phyloP scores from a whole-genome alignment of 768 basidiomycete species.

The Pholiota microspora region DNA sequence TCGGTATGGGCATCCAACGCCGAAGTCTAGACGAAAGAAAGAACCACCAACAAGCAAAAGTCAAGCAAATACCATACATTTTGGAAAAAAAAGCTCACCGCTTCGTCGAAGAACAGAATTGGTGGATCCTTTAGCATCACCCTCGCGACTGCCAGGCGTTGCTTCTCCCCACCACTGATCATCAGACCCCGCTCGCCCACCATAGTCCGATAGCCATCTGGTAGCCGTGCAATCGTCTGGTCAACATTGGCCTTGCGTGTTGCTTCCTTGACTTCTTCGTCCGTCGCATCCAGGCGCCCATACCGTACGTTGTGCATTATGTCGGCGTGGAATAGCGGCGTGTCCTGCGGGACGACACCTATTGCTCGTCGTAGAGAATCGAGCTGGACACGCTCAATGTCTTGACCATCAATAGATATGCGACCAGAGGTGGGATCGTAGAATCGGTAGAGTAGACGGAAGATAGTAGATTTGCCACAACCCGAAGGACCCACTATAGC shows the following conservation, averaged over 20 bases:
- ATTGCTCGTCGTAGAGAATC: slow-evolving; percentile 70
- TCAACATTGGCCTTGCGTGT: slow-evolving; percentile 88
- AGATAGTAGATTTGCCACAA: slow-evolving; percentile 96
- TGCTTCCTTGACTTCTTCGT: slow-evolving; percentile 86
- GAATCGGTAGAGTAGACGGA: slow-evolving; percentile 92
- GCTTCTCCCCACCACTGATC: slow-evolving; percentile 99
- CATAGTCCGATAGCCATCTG: slow-evolving; percentile 84
- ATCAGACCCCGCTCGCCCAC: slow-evolving; percentile 97
- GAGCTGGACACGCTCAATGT: slow-evolving; percentile 71
- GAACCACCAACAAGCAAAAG: not conserved
- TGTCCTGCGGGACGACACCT: slow-evolving; percentile 98
- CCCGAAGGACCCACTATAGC: slow-evolving; percentile 97
- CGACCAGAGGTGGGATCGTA: slow-evolving; percentile 80
- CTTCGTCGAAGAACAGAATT: slow-evolving; percentile 98
- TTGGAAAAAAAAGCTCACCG: slow-evolving; percentile 56
- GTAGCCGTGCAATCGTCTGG: slow-evolving; percentile 72
- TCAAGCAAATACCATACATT: slow-evolving; percentile 1
- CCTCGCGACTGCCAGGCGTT: slow-evolving; percentile 90
- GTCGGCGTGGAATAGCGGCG: slow-evolving; percentile 94
- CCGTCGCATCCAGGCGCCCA: slow-evolving; percentile 81
- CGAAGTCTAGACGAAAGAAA: slow-evolving; percentile 64
- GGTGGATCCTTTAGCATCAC: slow-evolving; percentile 92
- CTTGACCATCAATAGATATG: slow-evolving; percentile 89
- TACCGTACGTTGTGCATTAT: slow-evolving; percentile 96
- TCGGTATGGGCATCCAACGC: slow-evolving; percentile 96